Percentiles rank a stretch among this genome's conserved stretches.
phyloP scores from a whole-genome alignment of 495 filamentous ascomycete species.

The Lasiosphaeria hispida region DNA sequence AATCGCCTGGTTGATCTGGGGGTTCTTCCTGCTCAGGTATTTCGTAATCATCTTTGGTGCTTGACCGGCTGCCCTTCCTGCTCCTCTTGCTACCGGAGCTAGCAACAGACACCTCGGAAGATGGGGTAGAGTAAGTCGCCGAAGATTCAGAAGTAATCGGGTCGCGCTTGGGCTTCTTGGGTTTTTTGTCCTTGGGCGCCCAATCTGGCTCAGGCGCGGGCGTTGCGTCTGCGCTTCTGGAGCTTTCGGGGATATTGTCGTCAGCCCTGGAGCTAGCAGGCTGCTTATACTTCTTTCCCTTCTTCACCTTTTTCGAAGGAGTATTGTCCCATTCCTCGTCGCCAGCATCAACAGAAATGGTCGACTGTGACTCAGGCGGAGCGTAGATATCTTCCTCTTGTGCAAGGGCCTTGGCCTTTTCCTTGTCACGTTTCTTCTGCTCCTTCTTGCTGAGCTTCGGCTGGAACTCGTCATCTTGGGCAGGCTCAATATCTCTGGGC shows the following conservation, averaged over 20 bases:
- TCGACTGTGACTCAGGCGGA: conserved; percentile 1
- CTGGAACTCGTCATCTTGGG: conserved; percentile 22
- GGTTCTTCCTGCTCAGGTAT: conserved; percentile 33
- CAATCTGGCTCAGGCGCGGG: conserved; percentile 11
- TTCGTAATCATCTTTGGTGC: conserved; percentile 31
- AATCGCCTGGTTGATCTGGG: conserved; percentile 31
- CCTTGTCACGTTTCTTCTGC: conserved; percentile 23
- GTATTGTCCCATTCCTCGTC: conserved; percentile 18
- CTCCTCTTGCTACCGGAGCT: conserved; percentile 27
- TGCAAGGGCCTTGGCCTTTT: background rate
- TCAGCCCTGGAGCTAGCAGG: conserved; percentile 18
- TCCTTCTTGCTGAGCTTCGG: conserved; percentile 20
- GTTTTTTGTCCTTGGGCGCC: conserved; percentile 11
- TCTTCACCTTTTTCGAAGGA: conserved; percentile 30
- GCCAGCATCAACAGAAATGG: background rate
- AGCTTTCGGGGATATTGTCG: background rate
- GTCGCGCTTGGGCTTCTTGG: conserved; percentile 31
- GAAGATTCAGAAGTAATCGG: conserved; percentile 24
- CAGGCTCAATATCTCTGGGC: conserved; percentile 3
- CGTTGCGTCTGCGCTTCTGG: background rate
- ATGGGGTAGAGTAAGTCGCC: conserved; percentile 24
- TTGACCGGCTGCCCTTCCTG: conserved; percentile 29
- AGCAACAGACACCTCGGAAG: conserved; percentile 29
- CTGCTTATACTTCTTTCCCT: conserved; percentile 28
- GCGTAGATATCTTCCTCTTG: conserved; percentile 15